Evolutionary conservation across 2,329 filamentous ascomycete species (phyloP), one percentile per base, ranked within the genome.

Genomic region (Colletotrichum camelliae): DNA sequence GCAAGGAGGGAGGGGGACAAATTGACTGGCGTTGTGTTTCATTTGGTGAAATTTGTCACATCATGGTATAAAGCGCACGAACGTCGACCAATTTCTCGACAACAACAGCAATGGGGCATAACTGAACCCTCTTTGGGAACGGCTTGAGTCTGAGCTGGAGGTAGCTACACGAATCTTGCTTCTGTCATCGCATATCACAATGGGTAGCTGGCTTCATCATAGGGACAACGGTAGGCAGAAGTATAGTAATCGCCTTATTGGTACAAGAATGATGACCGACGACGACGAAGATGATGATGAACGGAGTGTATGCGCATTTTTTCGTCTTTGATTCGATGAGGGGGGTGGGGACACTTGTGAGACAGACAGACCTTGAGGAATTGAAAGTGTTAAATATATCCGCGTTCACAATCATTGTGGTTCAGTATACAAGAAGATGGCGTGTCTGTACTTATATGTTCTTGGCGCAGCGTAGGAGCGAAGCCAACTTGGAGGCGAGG

Each of bases 121-220:
- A 48, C 3, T 48, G 18, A 18, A 48, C 39, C 39, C 39, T 48
- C 39, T n/a, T n/a, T 48, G 0, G 0, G 5, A 48, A 0, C 18
- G 9, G 0, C 18, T 48, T 0, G 18, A n/a, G 9, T n/a, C 9
- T 48, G 0, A 48, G 39, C 39, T n/a, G 9, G 9, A 48, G 3
- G 3, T 3, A n/a, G 39, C 39, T 4, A 9, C 39, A 21, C 21
- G 21, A 21, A 21, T 21, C 21, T 21, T 21, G 21, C 1, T 48
- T 48, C 18, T 48, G 39, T 48, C 5, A 48, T 48, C 39, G 18
- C 3, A 12, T n/a, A 4, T n/a, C n/a, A 48, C 9, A n/a, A 12
- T n/a, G 3, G 18, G 18, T 7, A 48, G 39, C 9, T 48, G 39
- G 1, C 18, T 43, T 6, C 5, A 43, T 43, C 39, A 43, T n/a